These are phyloP conservation scores for Saccharum officinarum DNA, from an alignment of 176 grass and related monocot genomes.

Conservation along the genomic window DNA sequence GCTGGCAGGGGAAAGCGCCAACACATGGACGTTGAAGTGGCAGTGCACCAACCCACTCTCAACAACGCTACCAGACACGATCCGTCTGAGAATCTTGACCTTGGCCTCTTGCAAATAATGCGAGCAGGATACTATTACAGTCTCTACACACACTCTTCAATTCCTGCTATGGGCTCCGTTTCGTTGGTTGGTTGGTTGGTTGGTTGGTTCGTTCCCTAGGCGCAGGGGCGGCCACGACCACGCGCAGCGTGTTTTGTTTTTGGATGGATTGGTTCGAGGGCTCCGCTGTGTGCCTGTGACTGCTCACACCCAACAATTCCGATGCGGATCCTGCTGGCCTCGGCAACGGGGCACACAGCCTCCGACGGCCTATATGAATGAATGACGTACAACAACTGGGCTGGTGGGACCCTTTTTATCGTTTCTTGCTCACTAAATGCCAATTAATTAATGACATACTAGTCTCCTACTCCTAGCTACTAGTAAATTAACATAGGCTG, in stretches of 20 bases:
- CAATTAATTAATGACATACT: too few species aligned
- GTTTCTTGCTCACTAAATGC: neutral
- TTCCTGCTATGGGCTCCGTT: neutral
- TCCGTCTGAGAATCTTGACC: constrained; percentile 98
- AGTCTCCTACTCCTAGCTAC: too few species aligned
- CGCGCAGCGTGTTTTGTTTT: neutral
- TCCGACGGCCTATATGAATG: neutral
- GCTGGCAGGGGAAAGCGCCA: neutral
- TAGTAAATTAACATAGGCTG: too few species aligned
- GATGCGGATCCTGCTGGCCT: constrained; percentile 26
- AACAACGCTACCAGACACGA: constrained; percentile 50
- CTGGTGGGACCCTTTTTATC: neutral
- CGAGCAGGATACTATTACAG: neutral
- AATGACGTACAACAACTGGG: too few species aligned
- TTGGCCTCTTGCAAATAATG: constrained; percentile 56
- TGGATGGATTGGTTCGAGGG: neutral
- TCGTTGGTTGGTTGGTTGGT: neutral
- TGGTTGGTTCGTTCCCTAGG: neutral
- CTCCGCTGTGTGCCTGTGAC: neutral
- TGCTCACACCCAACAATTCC: constrained; percentile 33
- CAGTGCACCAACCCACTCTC: constrained; percentile 36
- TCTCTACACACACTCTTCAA: too few species aligned
- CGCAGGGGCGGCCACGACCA: constrained; percentile 14
- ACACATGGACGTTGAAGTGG: constrained; percentile 5
- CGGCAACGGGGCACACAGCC: neutral